Base-by-base conservation (phyloP, 192 early-diverging fungal species). In the Rhizophagus prolifer region DNA sequence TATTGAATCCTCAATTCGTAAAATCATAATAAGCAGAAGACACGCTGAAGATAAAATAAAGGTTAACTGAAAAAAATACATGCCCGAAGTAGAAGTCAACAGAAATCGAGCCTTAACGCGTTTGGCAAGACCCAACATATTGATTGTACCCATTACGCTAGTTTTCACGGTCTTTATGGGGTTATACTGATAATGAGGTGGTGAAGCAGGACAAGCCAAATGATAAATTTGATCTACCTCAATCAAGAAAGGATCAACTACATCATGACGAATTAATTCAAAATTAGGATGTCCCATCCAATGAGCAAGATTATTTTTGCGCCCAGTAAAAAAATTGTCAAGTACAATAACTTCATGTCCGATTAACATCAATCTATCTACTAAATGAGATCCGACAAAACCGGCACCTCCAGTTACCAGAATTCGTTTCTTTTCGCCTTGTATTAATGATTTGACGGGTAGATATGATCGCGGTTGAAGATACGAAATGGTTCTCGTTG, bases 111-210 rank as follows among this genome's bases (percentile, higher is more conserved):
- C 92, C 62, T 95, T 94, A 25, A 88, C 90, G 19, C 92, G 84
- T 78, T 94, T 95, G 19, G 93, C 93, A 30, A 95, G 83, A 25
- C 92, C 92, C 36, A 95, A 79, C 94, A 95, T 95, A 82, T 95
- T 95, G 71, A 94, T 92, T 2, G 93, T 94, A 2, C 94, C 94
- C 88, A 94, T 90, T 50, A 94, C 89, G 67, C 86, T 88, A 4
- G 94, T 95, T 80, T 95, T 95, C 65, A 95, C 88, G 0, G 94
- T 95, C 74, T 93, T 94, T 77, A 93, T 91, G 9, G 94, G 93
- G 67, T 95, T 94, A 82, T 93, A 89, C 67, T 95, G 94, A 79
- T 95, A 95, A 74, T 95, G 94, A 21, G 93, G 93, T 34, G 94
- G 94, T 1, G 93, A 94, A 4, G 94, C 94, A 2, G 94, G 94